Base-by-base conservation (phyloP, 345 rosid species). In the Aquilaria malaccensis region DNA sequence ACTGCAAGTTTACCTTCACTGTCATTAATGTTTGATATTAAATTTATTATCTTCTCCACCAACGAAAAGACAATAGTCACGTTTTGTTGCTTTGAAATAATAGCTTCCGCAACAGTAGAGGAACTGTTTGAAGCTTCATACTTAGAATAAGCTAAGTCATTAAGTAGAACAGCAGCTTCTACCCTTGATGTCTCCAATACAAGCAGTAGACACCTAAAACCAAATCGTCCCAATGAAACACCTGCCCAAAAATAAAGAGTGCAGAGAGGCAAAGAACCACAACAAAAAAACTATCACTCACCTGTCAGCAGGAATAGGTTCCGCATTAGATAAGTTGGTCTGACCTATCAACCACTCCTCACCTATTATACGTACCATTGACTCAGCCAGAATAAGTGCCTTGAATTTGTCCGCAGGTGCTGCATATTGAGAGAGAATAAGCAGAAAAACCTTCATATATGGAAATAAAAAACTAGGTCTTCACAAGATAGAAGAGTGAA, bases 181-280 rank as follows among this genome's bases (percentile, higher is more conserved):
- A 89, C 96, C 81, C 89, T 79, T 56, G 98, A 76, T 54, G 96
- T 80, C 77, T 89, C 89, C 74, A 87, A 65, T 49, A 92, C 94
- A 54, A 92, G 89, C 74, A 92, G 67, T 29, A 92, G 81, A 66
- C 96, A 89, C 89, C 98, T 89, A 72, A 65, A 72, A 66, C 56
- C 32, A 69, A 52, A 55, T 15, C 10, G 33, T 32, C 29, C 55
- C 29, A 50, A 62, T 59, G 43, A 67, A 64, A 55, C 47, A 56
- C 15, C 33, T 45, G 30, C 29, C 64, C 60, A 50, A 22, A 22
- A 22, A 22, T 22, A 22, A 22, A 22, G 22, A 50, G 49, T 49
- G 46, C 46, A 37, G 10, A 33, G 6, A 7, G 45, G 37, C 22
- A 10, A 47, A 15, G 22, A 12, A 43, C 50, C 37, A 56, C 47